phyloP scores from a whole-genome alignment of 164 flowering plant species.

The Sedum album region DNA sequence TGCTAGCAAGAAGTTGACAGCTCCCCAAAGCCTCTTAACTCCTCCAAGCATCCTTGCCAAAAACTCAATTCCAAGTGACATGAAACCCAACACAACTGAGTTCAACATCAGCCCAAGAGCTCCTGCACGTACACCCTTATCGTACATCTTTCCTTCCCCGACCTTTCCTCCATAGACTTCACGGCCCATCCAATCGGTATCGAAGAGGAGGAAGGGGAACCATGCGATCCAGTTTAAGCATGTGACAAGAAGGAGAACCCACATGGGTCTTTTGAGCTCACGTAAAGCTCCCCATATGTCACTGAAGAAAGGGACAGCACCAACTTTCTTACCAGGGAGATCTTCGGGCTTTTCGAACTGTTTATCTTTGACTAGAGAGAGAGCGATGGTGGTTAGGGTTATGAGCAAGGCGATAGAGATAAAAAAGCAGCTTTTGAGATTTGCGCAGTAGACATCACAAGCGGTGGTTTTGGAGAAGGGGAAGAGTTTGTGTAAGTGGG shows the following conservation, averaged over 20 bases:
- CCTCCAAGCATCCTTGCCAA: conserved; percentile 33
- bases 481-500: conserved; percentile 34
- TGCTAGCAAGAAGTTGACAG: conserved; percentile 43
- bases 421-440: conserved; percentile 62
- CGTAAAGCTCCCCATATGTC: conserved; percentile 35
- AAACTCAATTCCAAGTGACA: conserved; percentile 33
- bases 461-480: conserved; percentile 55
- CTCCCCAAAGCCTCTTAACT: conserved; percentile 48
- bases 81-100: conserved; percentile 48
- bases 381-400: conserved; percentile 30
- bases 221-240: conserved; percentile 62
- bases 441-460: conserved; percentile 70
- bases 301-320: conserved; percentile 25
- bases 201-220: neutral
- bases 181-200: conserved; percentile 47
- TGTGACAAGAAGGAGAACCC: conserved; percentile 55
- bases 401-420: conserved; percentile 42
- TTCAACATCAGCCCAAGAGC: conserved; percentile 63
- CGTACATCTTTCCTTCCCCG: conserved; percentile 24
- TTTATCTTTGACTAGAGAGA: conserved; percentile 32
- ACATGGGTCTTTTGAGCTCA: conserved; percentile 44
- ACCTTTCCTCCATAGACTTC: conserved; percentile 63
- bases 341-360: neutral
- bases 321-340: conserved; percentile 2
- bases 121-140: conserved; percentile 51